Conservation (phyloP, 768 basidiomycete species). For the Lentinus tigrinus region DNA sequence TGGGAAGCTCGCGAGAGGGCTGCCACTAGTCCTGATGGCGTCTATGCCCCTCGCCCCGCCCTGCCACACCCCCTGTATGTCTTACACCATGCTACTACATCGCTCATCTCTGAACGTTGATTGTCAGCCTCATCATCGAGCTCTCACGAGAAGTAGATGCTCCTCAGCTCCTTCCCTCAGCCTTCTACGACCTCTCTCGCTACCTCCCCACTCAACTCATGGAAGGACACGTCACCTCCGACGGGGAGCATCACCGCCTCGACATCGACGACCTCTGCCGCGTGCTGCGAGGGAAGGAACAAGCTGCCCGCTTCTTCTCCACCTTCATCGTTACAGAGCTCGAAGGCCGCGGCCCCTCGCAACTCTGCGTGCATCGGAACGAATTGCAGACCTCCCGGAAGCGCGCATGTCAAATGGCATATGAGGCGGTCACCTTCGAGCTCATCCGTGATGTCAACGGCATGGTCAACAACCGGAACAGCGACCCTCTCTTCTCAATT, state of each 20-base stretch:
- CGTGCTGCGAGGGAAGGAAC: slow-evolving; percentile 69
- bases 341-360: slow-evolving; percentile 54
- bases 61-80: slow-evolving; percentile 73
- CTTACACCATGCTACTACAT: neutral
- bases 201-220: slow-evolving; percentile 61
- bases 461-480: slow-evolving; percentile 59
- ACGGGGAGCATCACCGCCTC: slow-evolving; percentile 38
- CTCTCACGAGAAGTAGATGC: slow-evolving; percentile 58
- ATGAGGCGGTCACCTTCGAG: slow-evolving; percentile 73
- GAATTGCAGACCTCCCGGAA: slow-evolving; percentile 44
- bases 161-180: slow-evolving; percentile 63
- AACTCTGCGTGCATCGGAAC: slow-evolving; percentile 47
- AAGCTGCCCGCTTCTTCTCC: slow-evolving; percentile 70
- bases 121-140: slow-evolving; percentile 59
- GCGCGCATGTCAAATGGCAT: slow-evolving; percentile 66
- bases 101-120: neutral
- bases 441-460: slow-evolving; percentile 74
- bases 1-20: slow-evolving; percentile 72
- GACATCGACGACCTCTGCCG: slow-evolving; percentile 55
- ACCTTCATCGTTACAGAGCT: slow-evolving; percentile 75
- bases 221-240: slow-evolving; percentile 44
- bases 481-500: slow-evolving; percentile 71
- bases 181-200: slow-evolving; percentile 80
- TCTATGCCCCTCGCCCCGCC: slow-evolving; percentile 52
- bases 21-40: slow-evolving; percentile 46